phyloP scores from a whole-genome alignment of 2,329 filamentous ascomycete species.

The Hypoxylon sp. region DNA sequence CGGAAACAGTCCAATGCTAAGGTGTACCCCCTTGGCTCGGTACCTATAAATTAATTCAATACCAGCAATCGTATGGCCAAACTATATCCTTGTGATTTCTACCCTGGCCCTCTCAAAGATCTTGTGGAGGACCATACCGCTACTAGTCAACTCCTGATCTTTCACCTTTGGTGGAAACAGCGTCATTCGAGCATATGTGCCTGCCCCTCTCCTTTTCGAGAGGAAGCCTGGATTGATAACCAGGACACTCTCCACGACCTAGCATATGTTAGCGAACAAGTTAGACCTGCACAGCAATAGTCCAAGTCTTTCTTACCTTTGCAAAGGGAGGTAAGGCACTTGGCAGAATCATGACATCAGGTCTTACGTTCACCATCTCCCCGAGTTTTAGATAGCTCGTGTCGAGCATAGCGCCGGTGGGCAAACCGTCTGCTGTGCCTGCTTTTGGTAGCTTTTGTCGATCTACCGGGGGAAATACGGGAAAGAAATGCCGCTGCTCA shows the following conservation, averaged over 20 bases:
- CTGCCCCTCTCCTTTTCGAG: constrained; percentile 85
- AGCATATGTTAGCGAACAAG: constrained; percentile 20
- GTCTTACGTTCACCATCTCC: constrained; percentile 88
- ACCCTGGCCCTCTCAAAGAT: constrained; percentile 87
- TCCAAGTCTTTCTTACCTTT: constrained; percentile 70
- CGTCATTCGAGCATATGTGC: constrained; percentile 86
- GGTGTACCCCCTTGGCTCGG: background rate
- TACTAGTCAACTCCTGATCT: constrained; percentile 68
- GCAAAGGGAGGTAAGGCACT: constrained; percentile 88
- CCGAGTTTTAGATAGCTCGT: constrained; percentile 86
- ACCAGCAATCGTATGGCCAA: constrained; percentile 9
- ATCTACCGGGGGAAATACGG: constrained; percentile 84
- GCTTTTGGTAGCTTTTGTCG: constrained; percentile 75
- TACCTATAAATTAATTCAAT: background rate
- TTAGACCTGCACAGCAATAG: constrained; percentile 1
- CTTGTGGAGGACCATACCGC: constrained; percentile 75
- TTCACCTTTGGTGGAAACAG: constrained; percentile 74
- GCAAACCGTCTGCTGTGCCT: constrained; percentile 68
- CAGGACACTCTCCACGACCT: constrained; percentile 92
- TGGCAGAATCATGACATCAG: constrained; percentile 86
- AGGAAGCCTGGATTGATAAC: constrained; percentile 91
- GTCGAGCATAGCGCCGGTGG: constrained; percentile 84
- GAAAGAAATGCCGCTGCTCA: constrained; percentile 91
- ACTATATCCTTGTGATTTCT: constrained; percentile 83
- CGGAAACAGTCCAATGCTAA: constrained; percentile 25